A percentile compares a stretch with the other conserved stretches of the same genome.
Evolutionary conservation across 2,329 filamentous ascomycete genomes (phyloP).

Genomic region (Alternaria panax): DNA sequence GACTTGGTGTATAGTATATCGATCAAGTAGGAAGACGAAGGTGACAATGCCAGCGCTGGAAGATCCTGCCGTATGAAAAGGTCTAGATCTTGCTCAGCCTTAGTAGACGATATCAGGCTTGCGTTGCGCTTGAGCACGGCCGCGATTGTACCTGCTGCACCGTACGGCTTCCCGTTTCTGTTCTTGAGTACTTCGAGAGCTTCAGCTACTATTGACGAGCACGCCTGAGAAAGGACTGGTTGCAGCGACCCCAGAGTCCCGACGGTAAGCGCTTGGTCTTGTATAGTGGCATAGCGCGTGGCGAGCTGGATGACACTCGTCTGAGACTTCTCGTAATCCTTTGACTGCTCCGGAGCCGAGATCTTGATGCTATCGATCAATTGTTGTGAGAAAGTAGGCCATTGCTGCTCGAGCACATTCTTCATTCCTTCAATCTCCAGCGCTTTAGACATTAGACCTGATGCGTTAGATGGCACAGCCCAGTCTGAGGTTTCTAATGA

Average conservation of each 20-base stretch:
- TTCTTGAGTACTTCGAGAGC: constrained; percentile 60
- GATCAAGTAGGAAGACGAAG: constrained; percentile 72
- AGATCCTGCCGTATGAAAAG: constrained; percentile 64
- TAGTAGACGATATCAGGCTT: constrained; percentile 50
- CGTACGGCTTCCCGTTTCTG: constrained; percentile 71
- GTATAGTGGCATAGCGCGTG: constrained; percentile 68
- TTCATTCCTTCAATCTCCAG: constrained; percentile 55
- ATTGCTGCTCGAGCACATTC: constrained; percentile 63
- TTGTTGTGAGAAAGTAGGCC: constrained; percentile 66
- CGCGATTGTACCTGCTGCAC: constrained; percentile 67
- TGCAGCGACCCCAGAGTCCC: constrained; percentile 15
- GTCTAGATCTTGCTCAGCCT: constrained; percentile 52
- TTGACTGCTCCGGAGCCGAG: constrained; percentile 82
- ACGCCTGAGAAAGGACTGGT: constrained; percentile 43
- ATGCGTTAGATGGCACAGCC: constrained; percentile 56
- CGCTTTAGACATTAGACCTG: constrained; percentile 51
- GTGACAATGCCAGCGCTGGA: constrained; percentile 68
- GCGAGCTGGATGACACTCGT: constrained; percentile 70
- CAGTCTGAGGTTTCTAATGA: constrained; percentile 57
- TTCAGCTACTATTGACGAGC: constrained; percentile 54
- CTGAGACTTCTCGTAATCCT: constrained; percentile 77
- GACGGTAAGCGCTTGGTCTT: constrained; percentile 26
- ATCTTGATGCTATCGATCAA: constrained; percentile 73
- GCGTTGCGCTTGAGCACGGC: constrained; percentile 57
- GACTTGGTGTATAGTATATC: constrained; percentile 65